Base-by-base conservation (phyloP, 345 rosid species). In the Angophora floribunda region DNA sequence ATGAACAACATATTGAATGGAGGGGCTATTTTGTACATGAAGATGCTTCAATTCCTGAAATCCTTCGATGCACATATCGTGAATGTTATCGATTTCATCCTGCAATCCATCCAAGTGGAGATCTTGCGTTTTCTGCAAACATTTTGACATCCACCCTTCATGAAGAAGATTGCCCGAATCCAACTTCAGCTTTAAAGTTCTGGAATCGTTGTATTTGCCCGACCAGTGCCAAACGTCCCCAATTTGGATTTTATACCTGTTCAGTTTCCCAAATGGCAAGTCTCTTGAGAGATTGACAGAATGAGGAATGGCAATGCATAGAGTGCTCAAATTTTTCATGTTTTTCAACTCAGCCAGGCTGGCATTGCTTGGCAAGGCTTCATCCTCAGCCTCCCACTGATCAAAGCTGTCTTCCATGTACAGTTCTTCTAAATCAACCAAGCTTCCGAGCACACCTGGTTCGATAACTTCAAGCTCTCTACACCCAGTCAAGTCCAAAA, bases 351-450 rank as follows among this genome's bases (percentile, higher is more conserved):
- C 91, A 19, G 61, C 79, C 8, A 92, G 90, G 47, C 49, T 50
- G 10, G 91, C 91, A 17, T 91, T 91, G 2, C 19, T 80, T 86
- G 0, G 59, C 5, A 44, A 7, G 26, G 7, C 1, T 55, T 6
- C 2, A 30, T 26, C 52, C 52, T 84, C 91, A 2, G 28, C 87
- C 79, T 88, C 91, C 94, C 93, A 90, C 1, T 57, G 16, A 22
- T 9, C 6, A 78, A 85, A 91, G 78, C 90, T 82, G 1, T 26
- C 21, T 89, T n/a, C 41, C 75, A 90, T 80, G 47, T 57, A 87
- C 15, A 93, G 28, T 26, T 92, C 93, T 67, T 93, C 93, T 26
- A 92, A 88, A 9, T 28, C 50, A 26, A 67, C 45, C 85, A 92
- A 90, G 19, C 61, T 26, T 86, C 87, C 70, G 0, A 93, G 61